Conservation (phyloP, 2,329 filamentous ascomycete species). For the Exophiala sp. region DNA sequence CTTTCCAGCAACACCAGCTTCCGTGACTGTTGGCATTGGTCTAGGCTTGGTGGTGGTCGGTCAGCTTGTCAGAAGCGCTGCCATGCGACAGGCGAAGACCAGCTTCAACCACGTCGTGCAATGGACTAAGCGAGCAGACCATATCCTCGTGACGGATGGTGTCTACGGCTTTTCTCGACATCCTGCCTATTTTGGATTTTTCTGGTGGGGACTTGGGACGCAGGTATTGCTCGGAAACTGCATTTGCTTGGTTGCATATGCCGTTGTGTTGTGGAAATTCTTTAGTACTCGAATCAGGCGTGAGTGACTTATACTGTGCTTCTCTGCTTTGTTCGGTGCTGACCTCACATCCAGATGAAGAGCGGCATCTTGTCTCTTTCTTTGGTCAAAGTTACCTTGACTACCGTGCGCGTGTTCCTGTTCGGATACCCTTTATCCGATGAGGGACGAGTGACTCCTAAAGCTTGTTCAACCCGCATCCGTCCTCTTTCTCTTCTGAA, state of each 20-base stretch:
- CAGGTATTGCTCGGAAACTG: constrained; percentile 85
- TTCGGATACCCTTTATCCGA: constrained; percentile 75
- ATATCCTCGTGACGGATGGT: constrained; percentile 78
- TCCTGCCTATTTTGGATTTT: constrained; percentile 96
- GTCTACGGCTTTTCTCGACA: constrained; percentile 76
- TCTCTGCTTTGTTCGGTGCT: constrained; percentile 4
- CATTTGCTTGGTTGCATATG: constrained; percentile 71
- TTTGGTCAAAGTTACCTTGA: constrained; percentile 77
- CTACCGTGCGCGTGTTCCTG: constrained; percentile 68
- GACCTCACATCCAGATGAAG: constrained; percentile 58
- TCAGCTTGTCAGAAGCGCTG: constrained; percentile 71
- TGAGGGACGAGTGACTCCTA: constrained; percentile 26
- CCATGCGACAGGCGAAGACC: constrained; percentile 83
- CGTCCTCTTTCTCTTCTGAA: constrained; percentile 11
- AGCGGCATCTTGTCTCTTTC: constrained; percentile 71
- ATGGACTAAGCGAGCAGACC: constrained; percentile 62
- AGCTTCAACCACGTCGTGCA: constrained; percentile 88
- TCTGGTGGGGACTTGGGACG: constrained; percentile 96
- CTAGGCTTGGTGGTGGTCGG: constrained; percentile 64
- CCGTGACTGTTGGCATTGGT: constrained; percentile 48
- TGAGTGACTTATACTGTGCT: constrained; percentile 38
- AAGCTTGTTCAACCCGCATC: constrained; percentile 1
- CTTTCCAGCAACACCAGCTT: constrained; percentile 33
- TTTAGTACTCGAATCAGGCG: constrained; percentile 68
- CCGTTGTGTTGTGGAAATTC: constrained; percentile 76